These are phyloP conservation scores for Phaeodactylum tricornutum DNA, from an alignment of 108 stramenopile genomes.

Conservation along the genomic window DNA sequence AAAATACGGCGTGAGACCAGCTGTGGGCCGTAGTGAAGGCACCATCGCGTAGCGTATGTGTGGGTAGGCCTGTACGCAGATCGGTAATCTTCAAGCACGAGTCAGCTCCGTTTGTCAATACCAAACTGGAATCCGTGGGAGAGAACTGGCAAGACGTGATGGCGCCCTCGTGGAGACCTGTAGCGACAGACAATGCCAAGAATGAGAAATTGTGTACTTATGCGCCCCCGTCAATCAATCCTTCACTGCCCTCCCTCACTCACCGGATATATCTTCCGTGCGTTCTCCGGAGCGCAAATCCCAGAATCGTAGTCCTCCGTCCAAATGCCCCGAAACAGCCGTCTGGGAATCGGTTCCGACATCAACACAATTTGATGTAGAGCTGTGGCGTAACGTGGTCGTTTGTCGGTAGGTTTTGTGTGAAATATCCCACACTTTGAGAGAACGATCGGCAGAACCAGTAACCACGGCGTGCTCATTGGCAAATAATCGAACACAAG, in stretches of 20 bases:
- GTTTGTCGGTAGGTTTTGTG: constrained; percentile 69
- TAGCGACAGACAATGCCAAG: constrained; percentile 3
- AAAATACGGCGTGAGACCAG: constrained; percentile 39
- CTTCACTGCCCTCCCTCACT: not conserved
- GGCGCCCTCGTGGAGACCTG: constrained; percentile 50
- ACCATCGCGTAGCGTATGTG: constrained; percentile 38
- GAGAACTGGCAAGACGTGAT: constrained; percentile 72
- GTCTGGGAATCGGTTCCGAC: constrained; percentile 23
- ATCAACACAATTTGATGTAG: constrained; percentile 64
- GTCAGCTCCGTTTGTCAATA: constrained; percentile 74
- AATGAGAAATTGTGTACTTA: not conserved
- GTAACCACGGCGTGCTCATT: constrained; percentile 60
- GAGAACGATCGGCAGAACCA: constrained; percentile 67
- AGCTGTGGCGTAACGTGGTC: constrained; percentile 57
- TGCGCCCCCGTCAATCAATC: not conserved
- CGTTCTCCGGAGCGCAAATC: constrained; percentile 54
- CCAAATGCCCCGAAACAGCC: constrained; percentile 61
- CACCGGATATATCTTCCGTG: constrained; percentile 40
- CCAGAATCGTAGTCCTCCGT: constrained; percentile 73
- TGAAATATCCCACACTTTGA: constrained; percentile 80
- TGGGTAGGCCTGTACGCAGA: constrained; percentile 26
- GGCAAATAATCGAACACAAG: constrained; percentile 56
- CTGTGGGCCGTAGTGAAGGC: constrained; percentile 33
- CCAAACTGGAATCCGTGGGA: constrained; percentile 36
- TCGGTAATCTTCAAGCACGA: constrained; percentile 61